Base-by-base conservation (phyloP, 2,329 filamentous ascomycete genomes). In the Penicillium sp. region DNA sequence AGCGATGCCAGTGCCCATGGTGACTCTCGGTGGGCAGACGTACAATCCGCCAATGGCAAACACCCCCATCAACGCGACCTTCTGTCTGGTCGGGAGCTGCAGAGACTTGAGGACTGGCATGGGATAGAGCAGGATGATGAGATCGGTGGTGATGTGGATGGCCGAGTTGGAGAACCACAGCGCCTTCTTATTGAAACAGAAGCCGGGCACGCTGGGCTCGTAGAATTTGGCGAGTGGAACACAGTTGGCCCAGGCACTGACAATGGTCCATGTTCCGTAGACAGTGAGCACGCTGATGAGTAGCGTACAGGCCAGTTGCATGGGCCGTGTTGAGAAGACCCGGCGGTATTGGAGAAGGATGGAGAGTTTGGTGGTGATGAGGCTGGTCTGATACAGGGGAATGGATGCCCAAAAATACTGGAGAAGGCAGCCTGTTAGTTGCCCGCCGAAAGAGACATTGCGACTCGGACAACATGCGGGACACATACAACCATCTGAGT, bases 151-250 rank as follows among this genome's bases (percentile, higher is more conserved):
- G 21, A 72, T 71, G 23, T 67, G 67, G 31, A 71, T 64, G 2
- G 52, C 64, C 1, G 68, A 64, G 37, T 70, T 72, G 8, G 65
- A 64, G 29, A 67, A 70, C 70, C 69, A 72, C 33, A 72, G 60
- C 6, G 52, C 56, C 7, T 57, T 58, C 39, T 65, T 68, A 37
- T 65, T 46, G 30, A 71, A 62, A 42, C 69, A 72, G 31, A 51
- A 56, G 4, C 60, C 60, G 0, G 50, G 32, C 3, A 56, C 19
- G 2, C 33, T 39, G 1, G 47, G 39, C 43, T 62, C 44, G 58
- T 58, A 62, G 45, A 63, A 63, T 13, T 56, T 59, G 11, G 41
- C 45, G 3, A 63, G 36, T 7, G 60, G 60, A 1, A 63, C 33
- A 27, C 60, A 63, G 23, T 51, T 63, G 4, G 56, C 48, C 58